Evolutionary conservation across 768 basidiomycete genomes (phyloP).

Genomic region (Trametes cingulata): DNA sequence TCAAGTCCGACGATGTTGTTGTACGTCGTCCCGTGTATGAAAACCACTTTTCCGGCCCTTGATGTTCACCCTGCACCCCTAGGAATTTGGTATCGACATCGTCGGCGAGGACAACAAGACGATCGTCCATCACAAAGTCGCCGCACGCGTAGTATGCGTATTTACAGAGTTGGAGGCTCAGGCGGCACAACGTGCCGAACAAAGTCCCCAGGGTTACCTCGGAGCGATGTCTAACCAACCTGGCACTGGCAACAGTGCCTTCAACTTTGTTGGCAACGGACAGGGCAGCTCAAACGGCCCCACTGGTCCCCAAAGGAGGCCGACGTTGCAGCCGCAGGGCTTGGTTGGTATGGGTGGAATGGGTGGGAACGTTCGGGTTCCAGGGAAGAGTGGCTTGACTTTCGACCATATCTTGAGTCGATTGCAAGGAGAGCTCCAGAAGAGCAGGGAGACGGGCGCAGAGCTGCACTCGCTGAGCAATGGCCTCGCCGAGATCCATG

Average conservation of each 20-base stretch:
- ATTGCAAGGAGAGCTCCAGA: conserved; percentile 91
- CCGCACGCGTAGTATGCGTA: conserved; percentile 89
- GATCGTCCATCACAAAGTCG: conserved; percentile 98
- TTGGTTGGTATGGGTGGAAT: conserved; percentile 75
- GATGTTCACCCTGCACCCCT: background rate
- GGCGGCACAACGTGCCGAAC: conserved; percentile 69
- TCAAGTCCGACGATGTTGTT: conserved; percentile 94
- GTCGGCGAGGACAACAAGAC: conserved; percentile 98
- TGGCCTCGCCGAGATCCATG: conserved; percentile 88
- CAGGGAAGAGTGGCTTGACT: conserved; percentile 83
- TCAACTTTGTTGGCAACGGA: conserved; percentile 43
- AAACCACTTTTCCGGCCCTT: background rate
- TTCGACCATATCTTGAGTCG: conserved; percentile 91
- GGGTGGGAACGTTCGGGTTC: conserved; percentile 68
- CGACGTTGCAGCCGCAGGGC: conserved; percentile 58
- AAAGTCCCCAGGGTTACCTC: conserved; percentile 38
- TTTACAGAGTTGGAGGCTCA: conserved; percentile 84
- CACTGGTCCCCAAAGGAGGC: conserved; percentile 51
- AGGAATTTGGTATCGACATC: conserved; percentile 99
- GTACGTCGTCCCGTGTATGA: conserved; percentile 49
- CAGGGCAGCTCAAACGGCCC: conserved; percentile 28
- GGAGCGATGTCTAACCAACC: conserved; percentile 37
- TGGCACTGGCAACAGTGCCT: conserved; percentile 41
- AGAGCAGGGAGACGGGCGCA: conserved; percentile 89
- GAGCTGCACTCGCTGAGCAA: conserved; percentile 78